Evolutionary conservation across 2,329 filamentous ascomycete species (phyloP).

Genomic region (Aotearoamyces nothofagi): DNA sequence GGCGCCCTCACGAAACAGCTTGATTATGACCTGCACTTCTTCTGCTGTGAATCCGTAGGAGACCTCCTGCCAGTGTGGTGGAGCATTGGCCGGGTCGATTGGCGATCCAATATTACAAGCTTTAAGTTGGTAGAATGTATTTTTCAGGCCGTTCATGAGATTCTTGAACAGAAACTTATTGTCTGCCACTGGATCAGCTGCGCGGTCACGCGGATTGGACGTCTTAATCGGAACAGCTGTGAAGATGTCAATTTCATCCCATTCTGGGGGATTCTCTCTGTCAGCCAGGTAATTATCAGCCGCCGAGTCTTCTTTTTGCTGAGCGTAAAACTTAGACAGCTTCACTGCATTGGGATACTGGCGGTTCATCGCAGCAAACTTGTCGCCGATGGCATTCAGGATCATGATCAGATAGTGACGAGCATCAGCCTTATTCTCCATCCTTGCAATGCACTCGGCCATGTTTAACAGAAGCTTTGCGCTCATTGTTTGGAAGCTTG

Average conservation of each 20-base stretch:
- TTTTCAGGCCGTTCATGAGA: slow-evolving; percentile 87
- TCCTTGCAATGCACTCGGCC: slow-evolving; percentile 92
- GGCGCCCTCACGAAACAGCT: slow-evolving; percentile 91
- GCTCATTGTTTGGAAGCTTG: slow-evolving; percentile 99
- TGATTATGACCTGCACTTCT: slow-evolving; percentile 91
- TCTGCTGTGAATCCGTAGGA: slow-evolving; percentile 95
- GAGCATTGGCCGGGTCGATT: slow-evolving; percentile 65
- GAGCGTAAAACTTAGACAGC: slow-evolving; percentile 62
- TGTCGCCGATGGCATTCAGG: slow-evolving; percentile 92
- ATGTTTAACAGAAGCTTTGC: slow-evolving; percentile 94
- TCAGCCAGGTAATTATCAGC: slow-evolving; percentile 76
- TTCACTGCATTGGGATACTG: slow-evolving; percentile 94
- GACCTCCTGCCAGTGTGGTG: slow-evolving; percentile 86
- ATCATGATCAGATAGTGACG: slow-evolving; percentile 96
- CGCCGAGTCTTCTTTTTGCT: slow-evolving; percentile 45
- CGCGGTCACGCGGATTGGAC: slow-evolving; percentile 76
- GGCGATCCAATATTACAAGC: slow-evolving; percentile 65
- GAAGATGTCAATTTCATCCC: slow-evolving; percentile 98
- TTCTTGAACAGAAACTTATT: slow-evolving; percentile 99
- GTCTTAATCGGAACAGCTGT: slow-evolving; percentile 92
- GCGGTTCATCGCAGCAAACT: slow-evolving; percentile 95
- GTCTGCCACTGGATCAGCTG: slow-evolving; percentile 79
- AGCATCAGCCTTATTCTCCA: slow-evolving; percentile 86
- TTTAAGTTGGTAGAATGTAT: slow-evolving; percentile 88
- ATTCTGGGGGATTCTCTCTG: slow-evolving; percentile 67